Percentiles rank a stretch among this genome's conserved stretches.
phyloP scores from a whole-genome alignment of 2,329 filamentous ascomycete species.

The Hypoxylon sp. region DNA sequence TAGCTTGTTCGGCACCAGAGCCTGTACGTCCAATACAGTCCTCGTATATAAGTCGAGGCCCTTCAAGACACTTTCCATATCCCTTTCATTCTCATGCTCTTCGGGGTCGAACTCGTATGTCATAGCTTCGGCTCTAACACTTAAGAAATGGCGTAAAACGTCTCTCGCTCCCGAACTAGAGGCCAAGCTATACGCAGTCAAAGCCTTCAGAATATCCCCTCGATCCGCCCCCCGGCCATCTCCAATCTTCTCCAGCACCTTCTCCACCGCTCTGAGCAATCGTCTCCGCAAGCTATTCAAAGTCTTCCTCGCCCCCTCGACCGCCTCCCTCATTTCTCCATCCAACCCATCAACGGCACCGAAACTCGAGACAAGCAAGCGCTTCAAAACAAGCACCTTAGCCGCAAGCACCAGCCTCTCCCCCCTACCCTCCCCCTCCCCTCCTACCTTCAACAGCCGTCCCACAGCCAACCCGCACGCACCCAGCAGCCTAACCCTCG shows the following conservation, averaged over 20 bases:
- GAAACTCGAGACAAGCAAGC: slow-evolving; percentile 82
- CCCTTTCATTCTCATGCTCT: slow-evolving; percentile 60
- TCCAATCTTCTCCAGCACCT: slow-evolving; percentile 75
- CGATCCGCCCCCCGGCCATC: slow-evolving; percentile 61
- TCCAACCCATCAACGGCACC: slow-evolving; percentile 62
- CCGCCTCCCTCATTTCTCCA: slow-evolving; percentile 54
- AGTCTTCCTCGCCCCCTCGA: slow-evolving; percentile 76
- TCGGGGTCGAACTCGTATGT: slow-evolving; percentile 70
- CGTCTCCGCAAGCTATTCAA: slow-evolving; percentile 74
- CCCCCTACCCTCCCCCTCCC: slow-evolving; percentile 59
- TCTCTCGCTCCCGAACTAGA: slow-evolving; percentile 86
- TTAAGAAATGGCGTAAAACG: slow-evolving; percentile 83
- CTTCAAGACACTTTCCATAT: slow-evolving; percentile 68
- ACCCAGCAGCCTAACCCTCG: slow-evolving; percentile 66
- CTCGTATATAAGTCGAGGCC: slow-evolving; percentile 81
- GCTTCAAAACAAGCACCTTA: slow-evolving; percentile 82
- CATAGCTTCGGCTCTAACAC: slow-evolving; percentile 79
- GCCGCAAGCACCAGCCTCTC: slow-evolving; percentile 71
- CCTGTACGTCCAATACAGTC: slow-evolving; percentile 83
- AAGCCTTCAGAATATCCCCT: slow-evolving; percentile 75
- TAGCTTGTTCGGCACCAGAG: slow-evolving; percentile 80
- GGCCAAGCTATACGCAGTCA: slow-evolving; percentile 86
- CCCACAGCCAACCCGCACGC: slow-evolving; percentile 66
- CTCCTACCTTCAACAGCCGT: slow-evolving; percentile 65
- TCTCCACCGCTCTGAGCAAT: slow-evolving; percentile 78